phyloP scores from a whole-genome alignment of 768 basidiomycete species.

The Trametes cubensis region DNA sequence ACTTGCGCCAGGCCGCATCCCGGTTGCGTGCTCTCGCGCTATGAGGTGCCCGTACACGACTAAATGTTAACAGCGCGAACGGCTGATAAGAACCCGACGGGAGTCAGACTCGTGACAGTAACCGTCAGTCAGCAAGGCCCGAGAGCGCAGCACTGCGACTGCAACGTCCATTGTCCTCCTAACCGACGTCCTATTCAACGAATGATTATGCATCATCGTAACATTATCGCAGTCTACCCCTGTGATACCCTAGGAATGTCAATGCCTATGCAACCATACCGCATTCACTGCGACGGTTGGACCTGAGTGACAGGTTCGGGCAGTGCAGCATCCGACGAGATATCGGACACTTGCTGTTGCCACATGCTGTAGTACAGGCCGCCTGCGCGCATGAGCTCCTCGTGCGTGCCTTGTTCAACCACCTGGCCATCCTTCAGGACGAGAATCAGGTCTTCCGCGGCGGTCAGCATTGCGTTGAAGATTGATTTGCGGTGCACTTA shows the following conservation, averaged over 20 bases:
- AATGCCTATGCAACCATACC: neutral
- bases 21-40: conserved; percentile 18
- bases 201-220: too few species aligned
- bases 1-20: neutral
- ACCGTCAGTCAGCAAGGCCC: neutral
- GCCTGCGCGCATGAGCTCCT: conserved; percentile 70
- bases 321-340: conserved; percentile 15
- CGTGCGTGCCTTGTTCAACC: conserved; percentile 92
- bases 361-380: conserved; percentile 85
- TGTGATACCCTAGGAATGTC: neutral
- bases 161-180: neutral
- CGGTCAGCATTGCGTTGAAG: neutral
- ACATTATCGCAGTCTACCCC: too few species aligned
- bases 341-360: conserved; percentile 62
- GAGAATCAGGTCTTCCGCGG: conserved; percentile 77
- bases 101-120: neutral
- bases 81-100: neutral
- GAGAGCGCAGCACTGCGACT: neutral
- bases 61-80: neutral
- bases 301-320: neutral
- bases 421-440: conserved; percentile 91
- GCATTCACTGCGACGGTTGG: neutral
- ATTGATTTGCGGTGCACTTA: conserved; percentile 29
- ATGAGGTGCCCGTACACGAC: neutral
- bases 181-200: neutral